These are phyloP conservation scores for Crithidia bombi DNA, from an alignment of 208 protist genomes.

Conservation along the genomic window DNA sequence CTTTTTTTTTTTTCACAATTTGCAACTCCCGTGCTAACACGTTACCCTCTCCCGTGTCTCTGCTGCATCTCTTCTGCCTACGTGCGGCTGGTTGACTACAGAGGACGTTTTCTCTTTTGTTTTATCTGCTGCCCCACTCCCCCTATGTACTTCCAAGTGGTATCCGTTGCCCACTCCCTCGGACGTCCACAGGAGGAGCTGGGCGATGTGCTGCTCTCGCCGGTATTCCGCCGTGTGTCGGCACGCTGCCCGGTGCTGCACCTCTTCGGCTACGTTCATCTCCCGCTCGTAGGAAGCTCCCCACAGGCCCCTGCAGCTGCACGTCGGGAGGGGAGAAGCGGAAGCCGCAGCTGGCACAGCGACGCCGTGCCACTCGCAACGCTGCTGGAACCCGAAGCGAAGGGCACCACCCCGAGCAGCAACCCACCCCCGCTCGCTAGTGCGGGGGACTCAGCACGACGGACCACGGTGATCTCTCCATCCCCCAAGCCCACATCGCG, in stretches of 20 bases:
- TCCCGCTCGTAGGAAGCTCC: constrained; percentile 14
- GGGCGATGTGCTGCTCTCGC: constrained; percentile 61
- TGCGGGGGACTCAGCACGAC: neutral
- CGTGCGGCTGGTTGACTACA: too few species aligned
- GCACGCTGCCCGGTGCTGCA: constrained; percentile 69
- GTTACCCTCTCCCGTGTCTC: too few species aligned
- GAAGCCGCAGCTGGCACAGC: neutral
- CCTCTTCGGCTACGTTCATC: constrained; percentile 70
- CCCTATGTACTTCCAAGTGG: constrained; percentile 62
- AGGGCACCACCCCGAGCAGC: neutral
- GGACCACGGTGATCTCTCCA: neutral
- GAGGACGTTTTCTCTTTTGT: too few species aligned
- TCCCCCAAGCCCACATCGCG: neutral
- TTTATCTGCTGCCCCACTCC: neutral
- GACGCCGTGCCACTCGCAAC: constrained; percentile 4
- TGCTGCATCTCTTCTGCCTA: too few species aligned
- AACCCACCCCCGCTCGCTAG: neutral
- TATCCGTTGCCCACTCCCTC: constrained; percentile 65
- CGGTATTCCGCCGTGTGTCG: constrained; percentile 62
- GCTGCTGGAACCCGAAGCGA: neutral
- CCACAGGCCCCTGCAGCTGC: neutral
- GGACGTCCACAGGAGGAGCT: constrained; percentile 48
- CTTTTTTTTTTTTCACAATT: constrained; percentile 16
- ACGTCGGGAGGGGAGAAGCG: neutral
- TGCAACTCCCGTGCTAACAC: neutral